phyloP scores from a whole-genome alignment of 345 rosid species.

The Boechera stricta region DNA sequence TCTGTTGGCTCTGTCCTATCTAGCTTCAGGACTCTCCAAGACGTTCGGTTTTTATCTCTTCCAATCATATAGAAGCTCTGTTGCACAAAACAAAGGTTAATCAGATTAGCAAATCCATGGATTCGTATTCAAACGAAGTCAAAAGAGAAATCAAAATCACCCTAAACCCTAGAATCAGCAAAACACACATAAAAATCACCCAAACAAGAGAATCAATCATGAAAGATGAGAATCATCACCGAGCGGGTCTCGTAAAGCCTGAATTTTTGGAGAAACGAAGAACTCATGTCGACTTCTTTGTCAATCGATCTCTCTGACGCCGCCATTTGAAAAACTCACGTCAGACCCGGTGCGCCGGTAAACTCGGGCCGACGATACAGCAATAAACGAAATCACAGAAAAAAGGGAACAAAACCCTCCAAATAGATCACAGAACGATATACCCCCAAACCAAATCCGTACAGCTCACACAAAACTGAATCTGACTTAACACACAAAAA shows the following conservation, averaged over 20 bases:
- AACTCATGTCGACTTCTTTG: slow-evolving; percentile 40
- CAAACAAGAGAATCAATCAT: slow-evolving; percentile 6
- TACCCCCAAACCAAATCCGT: slow-evolving; percentile 7
- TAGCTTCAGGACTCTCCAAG: slow-evolving; percentile 85
- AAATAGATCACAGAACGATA: slow-evolving; percentile 44
- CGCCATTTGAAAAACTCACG: slow-evolving; percentile 41
- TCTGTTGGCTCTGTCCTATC: slow-evolving; percentile 75
- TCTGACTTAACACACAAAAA: slow-evolving; percentile 34
- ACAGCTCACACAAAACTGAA: slow-evolving; percentile 34
- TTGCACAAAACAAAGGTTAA: slow-evolving; percentile 3
- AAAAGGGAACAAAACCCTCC: slow-evolving; percentile 15
- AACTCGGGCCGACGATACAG: slow-evolving; percentile 44
- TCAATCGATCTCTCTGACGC: slow-evolving; percentile 48
- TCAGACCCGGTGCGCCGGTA: slow-evolving; percentile 50
- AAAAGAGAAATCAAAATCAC: background rate
- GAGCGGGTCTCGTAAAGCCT: slow-evolving; percentile 86
- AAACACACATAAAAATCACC: slow-evolving; percentile 8
- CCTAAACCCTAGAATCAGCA: background rate
- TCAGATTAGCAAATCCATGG: background rate
- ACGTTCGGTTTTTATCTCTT: slow-evolving; percentile 68
- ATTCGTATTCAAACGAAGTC: slow-evolving; percentile 5
- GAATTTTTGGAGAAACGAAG: slow-evolving; percentile 74
- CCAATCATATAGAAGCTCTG: slow-evolving; percentile 94
- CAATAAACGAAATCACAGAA: slow-evolving; percentile 8
- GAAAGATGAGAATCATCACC: slow-evolving; percentile 51